Evolutionary conservation across 305 asterid species (phyloP), one percentile per base, ranked within the genome.

Genomic region (Solanum chacoense): DNA sequence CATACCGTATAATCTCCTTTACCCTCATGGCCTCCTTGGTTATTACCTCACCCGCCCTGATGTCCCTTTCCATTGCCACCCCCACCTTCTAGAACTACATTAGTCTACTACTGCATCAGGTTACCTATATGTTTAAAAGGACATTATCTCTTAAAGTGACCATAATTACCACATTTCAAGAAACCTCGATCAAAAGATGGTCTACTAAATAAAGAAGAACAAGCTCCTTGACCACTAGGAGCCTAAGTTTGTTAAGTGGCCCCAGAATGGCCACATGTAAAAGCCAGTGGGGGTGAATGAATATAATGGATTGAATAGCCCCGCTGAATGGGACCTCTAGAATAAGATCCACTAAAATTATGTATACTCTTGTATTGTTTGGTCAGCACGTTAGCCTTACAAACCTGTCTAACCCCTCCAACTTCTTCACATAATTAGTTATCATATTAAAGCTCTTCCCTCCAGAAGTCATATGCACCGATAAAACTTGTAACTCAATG

Each of bases 151-250:
- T 50, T 50, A 18, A 50, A 50, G n/a, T 50, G n/a, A 50, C 65
- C 65, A 50, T 50, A 50, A 50, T 1, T 50, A 50, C 65, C 65
- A 18, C 22, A 50, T 16, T 50, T 50, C 22, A 50, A 50, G 65
- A 18, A 50, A 50, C n/a, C n/a, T 18, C n/a, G 65, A 50, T 50
- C n/a, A 50, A 50, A 18, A 18, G n/a, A 50, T 50, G 65, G 65
- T 50, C 65, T 50, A 18, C n/a, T 50, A 1, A 50, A 0, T 1
- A 18, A 50, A 50, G n/a, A 50, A 50, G 65, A 50, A 50, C 4
- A 50, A 50, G 10, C n/a, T 50, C 10, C 0, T 16, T 6, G 65
- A 0, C 65, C 65, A 16, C 65, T 50, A 50, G n/a, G 9, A 6
- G 10, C 65, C 65, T 18, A 50, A 50, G n/a, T 6, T 18, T 50